Evolutionary conservation across 2,329 filamentous ascomycete species (phyloP), one percentile per base, ranked within the genome.

Genomic region (Laburnicola sp.): DNA sequence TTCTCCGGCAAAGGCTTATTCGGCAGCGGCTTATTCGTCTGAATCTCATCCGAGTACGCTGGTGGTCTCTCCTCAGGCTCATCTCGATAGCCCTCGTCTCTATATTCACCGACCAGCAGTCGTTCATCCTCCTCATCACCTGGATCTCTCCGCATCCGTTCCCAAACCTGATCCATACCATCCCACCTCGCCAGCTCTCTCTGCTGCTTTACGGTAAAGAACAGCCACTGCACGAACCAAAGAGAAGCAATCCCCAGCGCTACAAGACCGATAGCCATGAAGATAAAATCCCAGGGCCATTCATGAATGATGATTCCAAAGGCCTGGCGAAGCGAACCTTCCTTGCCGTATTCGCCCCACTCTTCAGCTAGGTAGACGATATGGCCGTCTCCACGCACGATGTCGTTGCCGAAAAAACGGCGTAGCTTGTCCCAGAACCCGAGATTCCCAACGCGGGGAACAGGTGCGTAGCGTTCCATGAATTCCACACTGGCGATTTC

Each of bases 1-100:
- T 72, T 72, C 50, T 72, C 69, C 0, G 69, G 69, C 10, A 72
- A 48, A 8, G 68, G 68, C 56, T 69, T 69, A 32, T 56, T 65
- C 27, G 51, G 51, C 5, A 61, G 46, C 23, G 58, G 58, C 46
- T 62, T 60, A 28, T 54, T 58, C 34, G 45, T 53, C n/a, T 41
- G 31, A 22, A 51, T 40, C 35, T 62, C 59, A 28, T 53, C 51
- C 25, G 51, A 50, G 38, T 58, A 53, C 16, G 35, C 36, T 6
- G 53, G 37, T 11, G 44, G 39, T 5, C 37, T 26, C 2, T 36
- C 39, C 21, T 41, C 57, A 16, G 43, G 50, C 47, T 68, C 60
- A 38, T 68, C 66, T 3, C 56, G 47, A 47, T 61, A 66, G 25
- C 35, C 56, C 51, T 21, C 54, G 25, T 69, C 64, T n/a, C 57